A percentile compares a stretch with the other conserved stretches of the same genome.
These are phyloP conservation scores for Liquidambar formosana DNA, from an alignment of 164 flowering plant genomes.

Conservation along the genomic window DNA sequence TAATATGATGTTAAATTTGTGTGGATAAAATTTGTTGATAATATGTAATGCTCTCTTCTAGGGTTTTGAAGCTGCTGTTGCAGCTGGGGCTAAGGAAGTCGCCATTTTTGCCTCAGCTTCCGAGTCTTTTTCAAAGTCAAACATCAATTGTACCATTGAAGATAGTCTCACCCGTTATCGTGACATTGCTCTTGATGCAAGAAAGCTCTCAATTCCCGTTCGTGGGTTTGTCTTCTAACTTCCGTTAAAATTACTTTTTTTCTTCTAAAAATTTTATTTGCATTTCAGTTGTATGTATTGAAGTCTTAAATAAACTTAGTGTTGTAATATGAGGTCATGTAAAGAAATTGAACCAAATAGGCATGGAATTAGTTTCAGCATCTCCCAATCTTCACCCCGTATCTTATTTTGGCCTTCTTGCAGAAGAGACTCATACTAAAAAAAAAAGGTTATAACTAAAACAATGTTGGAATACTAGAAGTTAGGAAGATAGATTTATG, in stretches of 20 bases:
- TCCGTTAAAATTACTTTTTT: neutral
- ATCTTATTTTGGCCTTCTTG: neutral
- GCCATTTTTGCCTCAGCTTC: conserved; percentile 98
- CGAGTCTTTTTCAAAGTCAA: conserved; percentile 88
- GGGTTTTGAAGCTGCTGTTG: conserved; percentile 96
- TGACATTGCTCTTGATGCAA: conserved; percentile 76
- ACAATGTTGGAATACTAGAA: neutral
- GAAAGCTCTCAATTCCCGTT: conserved; percentile 74
- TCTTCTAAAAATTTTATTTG: neutral
- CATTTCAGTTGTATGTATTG: neutral
- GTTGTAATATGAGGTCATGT: neutral
- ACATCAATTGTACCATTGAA: conserved; percentile 90
- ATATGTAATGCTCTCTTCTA: conserved; percentile 16
- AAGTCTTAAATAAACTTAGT: neutral
- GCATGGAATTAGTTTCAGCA: neutral
- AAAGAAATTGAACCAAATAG: neutral
- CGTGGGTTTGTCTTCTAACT: conserved; percentile 66
- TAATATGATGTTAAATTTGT: neutral
- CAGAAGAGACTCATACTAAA: too few relatives aligned
- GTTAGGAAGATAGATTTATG: neutral
- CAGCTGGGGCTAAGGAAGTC: conserved; percentile 96
- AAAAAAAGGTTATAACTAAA: neutral
- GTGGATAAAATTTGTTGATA: neutral
- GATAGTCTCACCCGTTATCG: conserved; percentile 84
- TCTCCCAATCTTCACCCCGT: neutral